Percentiles rank a stretch among this genome's conserved stretches.
These are phyloP conservation scores for Phialophora verrucosa DNA, from an alignment of 2,329 filamentous ascomycete species.

Conservation along the genomic window DNA sequence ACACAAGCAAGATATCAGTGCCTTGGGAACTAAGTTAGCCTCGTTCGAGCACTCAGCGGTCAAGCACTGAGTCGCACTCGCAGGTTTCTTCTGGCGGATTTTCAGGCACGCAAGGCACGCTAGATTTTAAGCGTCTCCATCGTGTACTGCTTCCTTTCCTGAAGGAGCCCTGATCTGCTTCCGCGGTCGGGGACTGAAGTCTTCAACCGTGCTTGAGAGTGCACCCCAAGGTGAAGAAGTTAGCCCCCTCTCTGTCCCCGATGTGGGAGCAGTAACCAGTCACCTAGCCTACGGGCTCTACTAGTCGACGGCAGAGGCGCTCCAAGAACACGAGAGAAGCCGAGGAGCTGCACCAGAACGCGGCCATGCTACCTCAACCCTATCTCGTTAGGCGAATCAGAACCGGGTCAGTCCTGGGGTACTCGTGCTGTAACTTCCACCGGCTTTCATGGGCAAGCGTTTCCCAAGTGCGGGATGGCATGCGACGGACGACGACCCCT, in stretches of 20 bases:
- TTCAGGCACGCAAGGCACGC: conserved; percentile 1
- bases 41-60: conserved; percentile 3
- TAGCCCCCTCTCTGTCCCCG: neutral
- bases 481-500: conserved; percentile 1
- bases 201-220: neutral
- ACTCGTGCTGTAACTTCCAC: conserved; percentile 17
- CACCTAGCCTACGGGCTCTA: neutral
- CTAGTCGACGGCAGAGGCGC: conserved; percentile 6
- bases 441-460: conserved; percentile 5
- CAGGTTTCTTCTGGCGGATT: neutral
- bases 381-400: conserved; percentile 7
- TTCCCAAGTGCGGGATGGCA: conserved; percentile 10
- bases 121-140: neutral
- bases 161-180: conserved; percentile 7
- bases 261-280: neutral
- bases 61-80: neutral
- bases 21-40: neutral
- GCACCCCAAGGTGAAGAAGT: neutral
- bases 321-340: neutral
- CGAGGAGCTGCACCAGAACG: neutral
- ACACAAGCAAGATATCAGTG: neutral
- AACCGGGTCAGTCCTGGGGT: neutral
- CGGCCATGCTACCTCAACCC: conserved; percentile 7
- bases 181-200: conserved; percentile 1
- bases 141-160: conserved; percentile 2